Base-by-base conservation (phyloP, 108 stramenopile species). In the Heterococcus sp. region DNA sequence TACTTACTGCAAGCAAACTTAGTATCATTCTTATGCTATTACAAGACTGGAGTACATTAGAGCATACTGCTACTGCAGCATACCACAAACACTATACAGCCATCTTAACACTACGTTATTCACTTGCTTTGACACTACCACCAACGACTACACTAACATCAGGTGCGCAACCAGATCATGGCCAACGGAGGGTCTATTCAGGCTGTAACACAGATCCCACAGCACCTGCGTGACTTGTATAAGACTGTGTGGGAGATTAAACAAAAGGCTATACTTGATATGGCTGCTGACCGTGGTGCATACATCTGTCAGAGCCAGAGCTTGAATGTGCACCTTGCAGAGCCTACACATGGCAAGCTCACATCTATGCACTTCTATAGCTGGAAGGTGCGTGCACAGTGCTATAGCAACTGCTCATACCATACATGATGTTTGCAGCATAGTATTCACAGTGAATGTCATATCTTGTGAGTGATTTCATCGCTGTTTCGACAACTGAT, bases 341-440 rank as follows among this genome's bases (percentile, higher is more conserved):
- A 95, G 75, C 95, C 96, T 34, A 96, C 92, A 31, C 82, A 89
- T 35, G 92, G 93, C 63, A 93, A 93, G 85, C 85, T 98, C 32
- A 96, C 95, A 32, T 93, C 96, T 3, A 96, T 96, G 95, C 96
- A 98, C 85, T 98, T 97, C 86, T 97, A 97, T 86, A 95, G 93
- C 11, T 97, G 95, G 95, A 94, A 95, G 46, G 46, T 58, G 46
- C 8, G 46, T 21, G 14, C 46, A 21, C 46, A 14, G 46, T 58
- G 46, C n/a, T 14, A 58, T 58, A 58, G 46, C 46, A 75, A 92
- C 93, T 75, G 93, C 93, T 1, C 79, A 95, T 46, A 96, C 94
- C 89, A 91, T 91, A 58, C 8, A 21, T 21, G 14, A 8, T 58
- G 46, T 58, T 58, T 8, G 46, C 21, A 58, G 21, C 46, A 58